phyloP scores from a whole-genome alignment of 1,139 yeast species.

The Saccharomyces hybrid region DNA sequence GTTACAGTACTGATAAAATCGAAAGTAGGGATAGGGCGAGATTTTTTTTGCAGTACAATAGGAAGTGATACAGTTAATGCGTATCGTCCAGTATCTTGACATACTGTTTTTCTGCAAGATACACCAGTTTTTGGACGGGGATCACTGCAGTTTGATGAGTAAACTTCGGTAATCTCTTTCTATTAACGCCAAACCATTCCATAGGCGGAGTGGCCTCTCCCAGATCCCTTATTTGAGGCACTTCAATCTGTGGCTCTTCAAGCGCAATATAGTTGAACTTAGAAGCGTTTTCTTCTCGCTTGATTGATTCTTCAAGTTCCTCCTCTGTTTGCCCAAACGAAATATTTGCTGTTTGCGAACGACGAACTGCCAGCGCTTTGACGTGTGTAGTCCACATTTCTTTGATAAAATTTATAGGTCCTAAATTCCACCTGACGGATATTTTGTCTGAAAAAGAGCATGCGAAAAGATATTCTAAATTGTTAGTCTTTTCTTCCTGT shows the following conservation, averaged over 20 bases:
- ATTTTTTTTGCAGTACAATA: not conserved
- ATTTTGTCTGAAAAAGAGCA: constrained; percentile 83
- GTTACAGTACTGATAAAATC: not conserved
- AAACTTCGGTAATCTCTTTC: constrained; percentile 74
- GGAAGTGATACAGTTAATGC: constrained; percentile 4
- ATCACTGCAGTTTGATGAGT: constrained; percentile 76
- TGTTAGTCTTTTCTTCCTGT: constrained; percentile 43
- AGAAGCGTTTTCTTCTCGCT: constrained; percentile 54
- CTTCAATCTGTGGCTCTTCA: constrained; percentile 72
- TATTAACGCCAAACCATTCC: constrained; percentile 93
- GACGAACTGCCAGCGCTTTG: constrained; percentile 44
- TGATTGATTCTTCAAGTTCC: constrained; percentile 48
- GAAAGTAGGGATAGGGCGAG: not conserved
- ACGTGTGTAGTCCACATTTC: constrained; percentile 86
- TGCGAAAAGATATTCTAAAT: constrained; percentile 57
- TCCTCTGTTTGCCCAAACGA: constrained; percentile 31
- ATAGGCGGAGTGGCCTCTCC: constrained; percentile 97
- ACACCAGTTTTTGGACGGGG: constrained; percentile 63
- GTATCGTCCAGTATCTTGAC: constrained; percentile 34
- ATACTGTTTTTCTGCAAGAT: constrained; percentile 45
- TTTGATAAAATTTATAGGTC: constrained; percentile 81
- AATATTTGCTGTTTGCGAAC: constrained; percentile 31
- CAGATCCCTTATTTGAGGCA: constrained; percentile 81
- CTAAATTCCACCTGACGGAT: constrained; percentile 87
- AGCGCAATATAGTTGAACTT: constrained; percentile 58